Base-by-base conservation (phyloP, 495 filamentous ascomycete species). In the Neurospora discreta region DNA sequence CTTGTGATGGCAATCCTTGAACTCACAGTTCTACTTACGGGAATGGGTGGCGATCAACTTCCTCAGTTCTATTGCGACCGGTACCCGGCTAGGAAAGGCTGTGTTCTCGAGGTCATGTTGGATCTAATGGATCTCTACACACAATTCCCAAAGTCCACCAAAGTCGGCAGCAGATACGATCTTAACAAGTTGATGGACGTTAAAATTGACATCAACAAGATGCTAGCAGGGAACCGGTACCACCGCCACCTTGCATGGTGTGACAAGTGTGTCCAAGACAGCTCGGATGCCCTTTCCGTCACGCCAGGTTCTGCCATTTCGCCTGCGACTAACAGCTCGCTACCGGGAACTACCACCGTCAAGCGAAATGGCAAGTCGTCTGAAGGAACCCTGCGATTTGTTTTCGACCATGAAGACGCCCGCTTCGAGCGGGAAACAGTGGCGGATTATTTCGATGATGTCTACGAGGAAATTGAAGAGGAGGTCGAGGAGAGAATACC, bases 41-140 rank as follows among this genome's bases (percentile, higher is more conserved):
- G 85, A 20, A 78, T 81, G 44, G 83, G 84, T 40, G 73, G 86
- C 7, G 82, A 84, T 8, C 79, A 78, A 23, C 76, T 90, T 43
- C 70, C 43, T 52, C 42, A 46, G 40, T 76, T 80, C 70, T 82
- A 86, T 68, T 91, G 88, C 5, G 86, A 82, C 38, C 85, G 91
- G 11, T 65, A 65, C 33, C 52, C 52, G 23, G 52, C 3, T 65
- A 65, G 52, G 52, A 65, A 65, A 65, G 86, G 85, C 70, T 89
- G 92, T 75, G 85, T 98, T 36, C 89, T 95, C 82, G 93, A 97
- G 83, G 93, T 90, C 1, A 87, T 96, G 71, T 87, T 95, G 70
- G 94, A 98, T 77, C 81, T 97, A 2, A 84, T 97, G 18, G 94
- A 98, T 78, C 86, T 97, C 9, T 98, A 97, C 79, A 86, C 85